Evolutionary conservation across 371 early-diverging fungal species (phyloP).

Genomic region (Hamiltosporidium tvaerminnensis): DNA sequence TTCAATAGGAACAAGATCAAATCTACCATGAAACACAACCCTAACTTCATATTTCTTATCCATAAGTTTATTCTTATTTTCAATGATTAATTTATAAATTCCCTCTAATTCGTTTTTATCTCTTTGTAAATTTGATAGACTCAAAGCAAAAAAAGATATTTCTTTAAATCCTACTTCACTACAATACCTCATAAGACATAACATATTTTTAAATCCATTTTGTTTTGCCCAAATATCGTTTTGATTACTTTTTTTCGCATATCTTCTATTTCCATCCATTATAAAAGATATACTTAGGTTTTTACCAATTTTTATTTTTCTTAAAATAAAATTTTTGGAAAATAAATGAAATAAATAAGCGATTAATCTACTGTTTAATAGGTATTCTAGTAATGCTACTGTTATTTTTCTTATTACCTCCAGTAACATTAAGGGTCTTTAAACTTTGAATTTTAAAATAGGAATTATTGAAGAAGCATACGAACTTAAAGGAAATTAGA

Average conservation of each 20-base stretch:
- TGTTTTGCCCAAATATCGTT: no score
- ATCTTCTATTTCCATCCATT: conserved; percentile 49
- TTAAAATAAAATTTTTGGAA: no score
- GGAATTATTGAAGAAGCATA: no score
- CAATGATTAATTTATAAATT: conserved; percentile 19
- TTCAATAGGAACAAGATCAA: conserved; percentile 16
- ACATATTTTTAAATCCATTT: conserved; percentile 25
- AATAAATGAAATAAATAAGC: no score
- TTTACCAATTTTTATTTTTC: no score
- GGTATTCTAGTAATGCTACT: no score
- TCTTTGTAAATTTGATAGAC: conserved; percentile 36
- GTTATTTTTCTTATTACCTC: no score
- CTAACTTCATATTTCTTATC: background rate
- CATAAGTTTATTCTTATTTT: background rate
- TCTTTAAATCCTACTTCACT: conserved; percentile 17
- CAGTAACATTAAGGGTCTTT: no score
- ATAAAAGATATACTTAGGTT: conserved; percentile 24
- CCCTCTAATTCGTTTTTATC: conserved; percentile 23
- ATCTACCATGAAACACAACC: conserved; percentile 10
- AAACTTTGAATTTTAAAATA: no score
- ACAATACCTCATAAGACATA: conserved; percentile 13
- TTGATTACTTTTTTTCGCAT: conserved; percentile 13
- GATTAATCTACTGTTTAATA: no score
- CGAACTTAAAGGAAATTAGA: no score
- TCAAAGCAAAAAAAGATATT: conserved; percentile 39